Evolutionary conservation across 495 filamentous ascomycete genomes (phyloP).

Genomic region (Aspergillus nanangensis): DNA sequence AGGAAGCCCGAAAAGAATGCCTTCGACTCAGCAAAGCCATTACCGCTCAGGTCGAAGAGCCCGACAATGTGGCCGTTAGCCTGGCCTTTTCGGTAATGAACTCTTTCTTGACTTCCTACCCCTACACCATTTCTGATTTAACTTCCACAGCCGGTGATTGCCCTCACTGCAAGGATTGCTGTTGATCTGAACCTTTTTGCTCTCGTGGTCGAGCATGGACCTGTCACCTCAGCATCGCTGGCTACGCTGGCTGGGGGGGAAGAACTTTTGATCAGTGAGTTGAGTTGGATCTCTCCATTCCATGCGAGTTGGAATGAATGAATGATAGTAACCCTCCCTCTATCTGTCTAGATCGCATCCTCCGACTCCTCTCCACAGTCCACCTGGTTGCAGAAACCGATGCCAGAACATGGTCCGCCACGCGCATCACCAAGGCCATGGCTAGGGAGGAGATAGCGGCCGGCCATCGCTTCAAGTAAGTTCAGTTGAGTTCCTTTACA

Average conservation of each 20-base stretch:
- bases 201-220: background rate
- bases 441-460: slow-evolving; percentile 4
- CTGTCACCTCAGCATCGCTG: slow-evolving; percentile 1
- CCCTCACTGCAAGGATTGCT: slow-evolving; percentile 2
- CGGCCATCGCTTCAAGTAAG: slow-evolving; percentile 1
- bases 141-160: slow-evolving; percentile 6
- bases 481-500: too few species aligned
- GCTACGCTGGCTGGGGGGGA: slow-evolving; percentile 2
- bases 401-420: background rate
- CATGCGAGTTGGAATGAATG: background rate
- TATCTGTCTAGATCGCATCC: slow-evolving; percentile 2
- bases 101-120: background rate
- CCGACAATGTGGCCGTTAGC: slow-evolving; percentile 3
- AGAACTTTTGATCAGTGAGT: slow-evolving; percentile 4
- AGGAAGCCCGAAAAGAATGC: background rate
- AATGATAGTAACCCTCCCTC: background rate
- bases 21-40: slow-evolving; percentile 7
- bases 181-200: slow-evolving; percentile 4
- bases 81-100: slow-evolving; percentile 5
- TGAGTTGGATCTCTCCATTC: background rate
- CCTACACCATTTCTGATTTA: background rate
- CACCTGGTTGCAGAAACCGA: slow-evolving; percentile 4
- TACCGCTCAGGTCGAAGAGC: slow-evolving; percentile 5
- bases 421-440: slow-evolving; percentile 7
- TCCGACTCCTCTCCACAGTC: slow-evolving; percentile 1